Percentiles rank a stretch among this genome's conserved stretches.
phyloP scores from a whole-genome alignment of 257 asterid species.

The Penstemon eatonii region DNA sequence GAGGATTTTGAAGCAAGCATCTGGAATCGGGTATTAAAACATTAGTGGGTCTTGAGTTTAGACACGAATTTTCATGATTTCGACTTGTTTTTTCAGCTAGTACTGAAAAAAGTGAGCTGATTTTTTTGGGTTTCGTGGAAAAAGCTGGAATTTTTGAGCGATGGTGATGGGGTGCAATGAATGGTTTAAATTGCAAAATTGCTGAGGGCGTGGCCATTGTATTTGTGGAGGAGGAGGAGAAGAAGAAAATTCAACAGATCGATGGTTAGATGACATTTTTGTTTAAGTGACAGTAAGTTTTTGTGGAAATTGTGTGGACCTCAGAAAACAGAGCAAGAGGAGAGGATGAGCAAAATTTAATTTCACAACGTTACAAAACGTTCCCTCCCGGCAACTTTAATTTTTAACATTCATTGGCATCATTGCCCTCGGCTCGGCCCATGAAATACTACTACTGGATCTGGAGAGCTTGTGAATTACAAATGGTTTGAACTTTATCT shows the following conservation, averaged over 20 bases:
- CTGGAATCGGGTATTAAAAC: conserved; percentile 26
- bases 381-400: conserved; percentile 26
- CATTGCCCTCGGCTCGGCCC: too few relatives aligned
- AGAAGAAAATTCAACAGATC: conserved; percentile 33
- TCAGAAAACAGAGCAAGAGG: conserved; percentile 31
- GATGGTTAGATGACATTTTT: conserved; percentile 36
- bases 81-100: conserved; percentile 22
- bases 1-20: conserved; percentile 30
- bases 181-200: conserved; percentile 36
- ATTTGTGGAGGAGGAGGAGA: conserved; percentile 18
- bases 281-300: conserved; percentile 7
- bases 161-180: conserved; percentile 37
- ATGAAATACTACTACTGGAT: too few relatives aligned
- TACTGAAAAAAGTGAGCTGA: conserved; percentile 7
- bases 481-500: too few relatives aligned
- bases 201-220: conserved; percentile 48
- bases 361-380: too few relatives aligned
- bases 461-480: too few relatives aligned
- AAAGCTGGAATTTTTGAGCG: conserved; percentile 24
- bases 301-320: conserved; percentile 67
- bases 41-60: conserved; percentile 20
- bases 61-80: not conserved
- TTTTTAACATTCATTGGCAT: not conserved
- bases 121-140: conserved; percentile 30
- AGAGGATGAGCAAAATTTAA: conserved; percentile 22